These are phyloP conservation scores for Solanum medicagineum DNA, from an alignment of 257 asterid genomes.

Conservation along the genomic window DNA sequence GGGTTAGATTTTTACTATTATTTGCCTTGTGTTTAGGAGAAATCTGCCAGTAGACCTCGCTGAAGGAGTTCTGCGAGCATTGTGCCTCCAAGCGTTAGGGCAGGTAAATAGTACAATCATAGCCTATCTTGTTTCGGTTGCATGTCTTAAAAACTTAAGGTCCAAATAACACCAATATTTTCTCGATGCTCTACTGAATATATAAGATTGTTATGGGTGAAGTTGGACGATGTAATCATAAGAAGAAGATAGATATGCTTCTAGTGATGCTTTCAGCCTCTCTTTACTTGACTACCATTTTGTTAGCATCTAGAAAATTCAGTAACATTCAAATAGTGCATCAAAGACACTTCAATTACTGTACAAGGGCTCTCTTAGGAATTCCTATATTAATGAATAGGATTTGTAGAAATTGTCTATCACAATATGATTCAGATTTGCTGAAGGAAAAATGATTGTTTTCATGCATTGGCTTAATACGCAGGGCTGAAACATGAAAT, in stretches of 20 bases:
- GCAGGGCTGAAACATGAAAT: not conserved
- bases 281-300: not conserved
- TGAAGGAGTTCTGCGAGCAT: constrained; percentile 92
- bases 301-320: not conserved
- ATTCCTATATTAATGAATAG: not conserved
- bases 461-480: not conserved
- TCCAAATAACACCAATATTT: not conserved
- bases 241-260: not conserved
- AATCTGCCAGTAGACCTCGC: constrained; percentile 92
- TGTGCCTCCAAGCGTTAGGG: constrained; percentile 92
- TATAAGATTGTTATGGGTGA: not conserved
- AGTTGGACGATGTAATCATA: not conserved
- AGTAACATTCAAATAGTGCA: not conserved
- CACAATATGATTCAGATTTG: not conserved
- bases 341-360: not conserved
- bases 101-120: constrained; percentile 50
- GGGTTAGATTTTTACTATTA: constrained; percentile 3
- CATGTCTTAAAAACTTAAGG: not conserved
- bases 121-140: not conserved
- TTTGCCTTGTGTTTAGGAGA: constrained; percentile 41
- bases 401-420: not conserved
- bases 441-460: not conserved
- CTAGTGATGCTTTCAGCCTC: not conserved
- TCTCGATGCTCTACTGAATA: not conserved
- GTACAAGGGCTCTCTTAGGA: not conserved